Conservation (phyloP, 75 land plant species). For the Selaginella moellendorffii region DNA sequence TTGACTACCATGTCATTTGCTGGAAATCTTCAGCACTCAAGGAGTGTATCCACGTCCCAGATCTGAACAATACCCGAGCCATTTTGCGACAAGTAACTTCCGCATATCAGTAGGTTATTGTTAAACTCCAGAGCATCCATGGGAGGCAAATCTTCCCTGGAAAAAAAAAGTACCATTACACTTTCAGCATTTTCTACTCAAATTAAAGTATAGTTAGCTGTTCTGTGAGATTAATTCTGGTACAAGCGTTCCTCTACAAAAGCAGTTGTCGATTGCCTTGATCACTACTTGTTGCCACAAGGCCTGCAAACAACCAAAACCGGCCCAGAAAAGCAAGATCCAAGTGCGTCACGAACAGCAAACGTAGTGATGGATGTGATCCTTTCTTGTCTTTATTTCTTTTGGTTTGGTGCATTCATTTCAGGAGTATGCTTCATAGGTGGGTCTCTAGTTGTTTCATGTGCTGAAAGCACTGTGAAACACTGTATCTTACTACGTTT, state of each 20-base stretch:
- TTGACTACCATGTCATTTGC: slow-evolving; percentile 19
- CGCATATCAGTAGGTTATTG: slow-evolving; percentile 31
- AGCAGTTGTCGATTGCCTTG: slow-evolving; percentile 30
- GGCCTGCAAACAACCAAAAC: slow-evolving; percentile 19
- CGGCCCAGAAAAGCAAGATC: background rate
- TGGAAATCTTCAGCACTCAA: slow-evolving; percentile 23
- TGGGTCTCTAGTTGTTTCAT: slow-evolving; percentile 17
- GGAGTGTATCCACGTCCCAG: slow-evolving; percentile 33
- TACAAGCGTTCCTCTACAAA: slow-evolving; percentile 30
- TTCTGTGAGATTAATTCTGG: slow-evolving; percentile 27
- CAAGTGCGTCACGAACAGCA: background rate
- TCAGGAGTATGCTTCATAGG: slow-evolving; percentile 32
- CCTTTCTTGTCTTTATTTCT: no score
- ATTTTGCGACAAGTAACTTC: slow-evolving; percentile 27
- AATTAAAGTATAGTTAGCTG: slow-evolving; percentile 10
- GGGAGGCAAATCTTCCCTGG: slow-evolving; percentile 9
- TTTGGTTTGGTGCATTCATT: slow-evolving; percentile 30
- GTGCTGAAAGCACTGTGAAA: background rate
- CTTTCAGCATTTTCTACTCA: background rate
- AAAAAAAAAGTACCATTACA: background rate
- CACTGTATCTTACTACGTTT: slow-evolving; percentile 3
- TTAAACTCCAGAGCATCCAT: slow-evolving; percentile 38
- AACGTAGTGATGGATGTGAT: no score
- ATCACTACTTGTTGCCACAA: slow-evolving; percentile 35
- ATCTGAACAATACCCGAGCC: slow-evolving; percentile 37